These are phyloP conservation scores for Chaetomium fimeti DNA, from an alignment of 495 filamentous ascomycete species.

Conservation along the genomic window DNA sequence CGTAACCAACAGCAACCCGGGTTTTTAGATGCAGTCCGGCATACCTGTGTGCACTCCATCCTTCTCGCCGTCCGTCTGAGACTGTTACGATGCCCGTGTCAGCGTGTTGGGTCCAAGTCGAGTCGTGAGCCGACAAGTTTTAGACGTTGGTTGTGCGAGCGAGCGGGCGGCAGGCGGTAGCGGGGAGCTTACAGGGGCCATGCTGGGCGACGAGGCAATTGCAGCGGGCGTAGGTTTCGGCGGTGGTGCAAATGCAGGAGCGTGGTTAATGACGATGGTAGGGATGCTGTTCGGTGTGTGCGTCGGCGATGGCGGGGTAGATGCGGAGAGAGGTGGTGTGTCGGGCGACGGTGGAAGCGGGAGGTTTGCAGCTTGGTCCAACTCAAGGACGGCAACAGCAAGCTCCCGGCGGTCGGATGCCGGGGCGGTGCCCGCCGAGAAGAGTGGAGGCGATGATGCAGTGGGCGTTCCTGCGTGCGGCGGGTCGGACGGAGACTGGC, in stretches of 20 bases:
- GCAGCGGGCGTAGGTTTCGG: constrained; percentile 31
- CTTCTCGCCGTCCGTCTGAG: constrained; percentile 39
- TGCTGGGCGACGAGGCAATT: constrained; percentile 48
- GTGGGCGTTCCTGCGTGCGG: constrained; percentile 21
- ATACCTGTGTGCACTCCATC: constrained; percentile 42
- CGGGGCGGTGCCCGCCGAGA: constrained; percentile 28
- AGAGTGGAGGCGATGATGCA: constrained; percentile 35
- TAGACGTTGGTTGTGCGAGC: neutral
- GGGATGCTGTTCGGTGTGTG: constrained; percentile 23
- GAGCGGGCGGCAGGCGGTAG: neutral
- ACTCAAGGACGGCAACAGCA: constrained; percentile 22
- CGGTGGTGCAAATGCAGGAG: constrained; percentile 36
- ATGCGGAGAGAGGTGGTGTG: constrained; percentile 39
- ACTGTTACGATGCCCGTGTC: constrained; percentile 19
- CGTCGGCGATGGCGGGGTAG: constrained; percentile 30
- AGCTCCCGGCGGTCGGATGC: constrained; percentile 20
- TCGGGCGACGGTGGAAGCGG: constrained; percentile 42
- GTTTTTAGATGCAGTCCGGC: neutral
- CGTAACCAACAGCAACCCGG: constrained; percentile 18
- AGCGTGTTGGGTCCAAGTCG: neutral
- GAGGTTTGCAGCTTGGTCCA: constrained; percentile 40
- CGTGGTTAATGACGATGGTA: constrained; percentile 26
- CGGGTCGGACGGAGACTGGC: neutral
- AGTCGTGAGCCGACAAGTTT: neutral
- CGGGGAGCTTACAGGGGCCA: constrained; percentile 58